A percentile compares a stretch with the other conserved stretches of the same genome.
Evolutionary conservation across 352 stramenopile genomes (phyloP).

Genomic region (Pythium chondricola): DNA sequence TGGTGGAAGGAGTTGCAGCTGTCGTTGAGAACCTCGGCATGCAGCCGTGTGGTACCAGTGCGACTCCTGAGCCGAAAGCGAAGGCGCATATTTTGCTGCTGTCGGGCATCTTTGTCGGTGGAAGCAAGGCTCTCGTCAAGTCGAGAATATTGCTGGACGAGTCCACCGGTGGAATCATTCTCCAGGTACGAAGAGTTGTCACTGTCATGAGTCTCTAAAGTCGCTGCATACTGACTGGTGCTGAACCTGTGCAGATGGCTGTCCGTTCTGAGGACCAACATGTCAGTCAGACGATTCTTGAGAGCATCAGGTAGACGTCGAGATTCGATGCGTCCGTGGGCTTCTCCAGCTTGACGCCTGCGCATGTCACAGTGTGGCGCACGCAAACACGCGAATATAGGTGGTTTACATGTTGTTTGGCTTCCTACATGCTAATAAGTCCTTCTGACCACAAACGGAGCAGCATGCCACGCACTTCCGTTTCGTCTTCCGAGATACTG

Average conservation of each 20-base stretch:
- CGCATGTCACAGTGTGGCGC: too few relatives aligned
- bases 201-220: background rate
- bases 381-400: too few relatives aligned
- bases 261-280: conserved; percentile 92
- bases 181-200: conserved; percentile 60
- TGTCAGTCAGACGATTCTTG: conserved; percentile 95
- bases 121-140: conserved; percentile 93
- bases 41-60: conserved; percentile 95
- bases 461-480: conserved; percentile 69
- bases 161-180: conserved; percentile 82
- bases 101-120: conserved; percentile 94
- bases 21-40: conserved; percentile 97
- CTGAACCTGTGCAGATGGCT: conserved; percentile 84
- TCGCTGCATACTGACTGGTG: conserved; percentile 1
- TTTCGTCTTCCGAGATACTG: conserved; percentile 36
- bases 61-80: conserved; percentile 73
- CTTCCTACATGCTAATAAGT: too few relatives aligned
- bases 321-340: too few relatives aligned
- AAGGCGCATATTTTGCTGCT: conserved; percentile 96
- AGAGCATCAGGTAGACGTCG: conserved; percentile 90
- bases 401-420: too few relatives aligned
- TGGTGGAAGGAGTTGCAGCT: conserved; percentile 92
- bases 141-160: conserved; percentile 93
- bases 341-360: too few relatives aligned
- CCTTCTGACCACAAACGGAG: conserved; percentile 75